phyloP scores from a whole-genome alignment of 306 rosid genomes.

The Aeschynomene evenia region DNA sequence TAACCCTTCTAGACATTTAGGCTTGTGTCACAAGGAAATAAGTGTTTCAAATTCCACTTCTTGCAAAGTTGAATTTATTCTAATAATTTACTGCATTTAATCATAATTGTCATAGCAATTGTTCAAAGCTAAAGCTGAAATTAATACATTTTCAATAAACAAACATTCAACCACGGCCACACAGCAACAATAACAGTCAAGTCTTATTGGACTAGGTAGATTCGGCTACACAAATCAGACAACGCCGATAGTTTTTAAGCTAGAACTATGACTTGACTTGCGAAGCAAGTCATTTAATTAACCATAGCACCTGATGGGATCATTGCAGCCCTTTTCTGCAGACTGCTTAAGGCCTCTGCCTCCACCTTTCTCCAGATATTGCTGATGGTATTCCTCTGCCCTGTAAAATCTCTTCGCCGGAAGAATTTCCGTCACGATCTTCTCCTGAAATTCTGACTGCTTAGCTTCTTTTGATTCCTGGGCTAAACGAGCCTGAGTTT shows the following conservation, averaged over 20 bases:
- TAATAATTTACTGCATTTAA: background rate
- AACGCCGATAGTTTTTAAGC: background rate
- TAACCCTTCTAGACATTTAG: constrained; percentile 20
- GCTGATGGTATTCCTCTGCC: constrained; percentile 97
- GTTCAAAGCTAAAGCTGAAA: background rate
- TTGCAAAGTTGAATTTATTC: background rate
- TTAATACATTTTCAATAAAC: background rate
- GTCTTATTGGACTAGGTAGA: background rate
- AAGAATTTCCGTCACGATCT: constrained; percentile 76
- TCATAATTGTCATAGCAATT: background rate
- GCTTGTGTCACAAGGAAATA: constrained; percentile 12
- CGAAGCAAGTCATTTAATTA: constrained; percentile 35
- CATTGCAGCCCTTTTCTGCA: constrained; percentile 76
- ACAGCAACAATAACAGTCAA: background rate
- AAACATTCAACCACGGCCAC: background rate
- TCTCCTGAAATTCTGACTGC: constrained; percentile 51
- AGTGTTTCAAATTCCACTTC: constrained; percentile 11
- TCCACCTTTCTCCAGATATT: constrained; percentile 88
- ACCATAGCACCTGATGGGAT: constrained; percentile 86
- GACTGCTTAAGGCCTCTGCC: constrained; percentile 57
- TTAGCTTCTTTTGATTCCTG: constrained; percentile 73
- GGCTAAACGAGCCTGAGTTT: constrained; percentile 60
- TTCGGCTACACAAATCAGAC: background rate
- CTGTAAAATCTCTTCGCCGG: constrained; percentile 79
- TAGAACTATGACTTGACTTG: background rate